Evolutionary conservation across 495 filamentous ascomycete genomes (phyloP).

Genomic region (Penicillium ucsense): DNA sequence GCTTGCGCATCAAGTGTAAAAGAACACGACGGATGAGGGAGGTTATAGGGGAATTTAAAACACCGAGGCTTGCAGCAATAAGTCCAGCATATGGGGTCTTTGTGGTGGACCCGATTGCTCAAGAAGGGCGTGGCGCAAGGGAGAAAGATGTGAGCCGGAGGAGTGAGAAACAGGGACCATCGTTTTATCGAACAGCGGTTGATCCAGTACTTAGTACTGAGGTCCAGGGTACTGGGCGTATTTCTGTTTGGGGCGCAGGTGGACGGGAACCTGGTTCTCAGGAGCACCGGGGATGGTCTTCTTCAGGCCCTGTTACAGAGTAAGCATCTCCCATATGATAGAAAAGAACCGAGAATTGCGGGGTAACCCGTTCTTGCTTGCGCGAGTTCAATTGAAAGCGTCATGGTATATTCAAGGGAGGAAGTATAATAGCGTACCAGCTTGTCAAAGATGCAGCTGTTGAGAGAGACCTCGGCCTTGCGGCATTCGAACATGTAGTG

Average conservation of each 20-base stretch:
- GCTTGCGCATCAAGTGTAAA: slow-evolving; percentile 11
- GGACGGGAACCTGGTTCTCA: slow-evolving; percentile 66
- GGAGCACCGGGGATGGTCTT: slow-evolving; percentile 84
- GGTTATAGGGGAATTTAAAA: not conserved
- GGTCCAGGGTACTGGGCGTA: slow-evolving; percentile 47
- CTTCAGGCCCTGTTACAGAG: slow-evolving; percentile 59
- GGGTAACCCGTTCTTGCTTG: slow-evolving; percentile 1
- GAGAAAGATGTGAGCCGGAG: not conserved
- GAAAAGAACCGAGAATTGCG: not conserved
- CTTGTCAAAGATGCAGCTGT: slow-evolving; percentile 90
- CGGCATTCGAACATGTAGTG: slow-evolving; percentile 92
- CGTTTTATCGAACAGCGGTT: not conserved
- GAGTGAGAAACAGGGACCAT: slow-evolving; percentile 1
- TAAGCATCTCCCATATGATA: no score
- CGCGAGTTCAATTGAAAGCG: not conserved
- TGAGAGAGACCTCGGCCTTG: slow-evolving; percentile 64
- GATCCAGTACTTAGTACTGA: slow-evolving; percentile 23
- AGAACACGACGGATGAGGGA: slow-evolving; percentile 9
- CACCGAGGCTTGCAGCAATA: no score
- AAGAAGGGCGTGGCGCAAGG: no score
- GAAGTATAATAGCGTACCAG: slow-evolving; percentile 48
- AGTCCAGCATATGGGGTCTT: no score
- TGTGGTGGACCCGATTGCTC: no score
- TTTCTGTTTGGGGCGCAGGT: slow-evolving; percentile 69
- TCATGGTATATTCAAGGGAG: not conserved